phyloP scores from a whole-genome alignment of 305 asterid species.

The Solanum hybrid region DNA sequence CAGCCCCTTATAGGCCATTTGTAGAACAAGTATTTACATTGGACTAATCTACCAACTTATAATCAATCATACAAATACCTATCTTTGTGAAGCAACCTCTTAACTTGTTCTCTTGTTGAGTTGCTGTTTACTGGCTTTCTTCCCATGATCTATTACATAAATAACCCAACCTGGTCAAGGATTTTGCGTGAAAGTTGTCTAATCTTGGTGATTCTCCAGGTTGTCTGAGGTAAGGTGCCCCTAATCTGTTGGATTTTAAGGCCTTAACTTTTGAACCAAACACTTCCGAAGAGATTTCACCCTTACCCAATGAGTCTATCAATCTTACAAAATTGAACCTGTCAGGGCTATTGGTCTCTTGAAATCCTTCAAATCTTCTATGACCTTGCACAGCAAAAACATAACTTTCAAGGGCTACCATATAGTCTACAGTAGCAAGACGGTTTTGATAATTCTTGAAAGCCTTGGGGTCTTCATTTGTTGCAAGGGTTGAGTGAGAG shows the following conservation, averaged over 20 bases:
- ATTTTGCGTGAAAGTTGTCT: not conserved
- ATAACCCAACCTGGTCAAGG: not conserved
- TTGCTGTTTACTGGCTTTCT: not conserved
- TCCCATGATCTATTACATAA: not conserved
- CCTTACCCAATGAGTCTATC: slow-evolving; percentile 28
- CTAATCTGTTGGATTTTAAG: slow-evolving; percentile 44
- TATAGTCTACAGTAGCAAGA: slow-evolving; percentile 74
- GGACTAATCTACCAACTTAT: not conserved
- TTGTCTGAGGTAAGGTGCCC: slow-evolving; percentile 35
- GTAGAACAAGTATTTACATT: not conserved
- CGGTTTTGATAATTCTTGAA: not conserved
- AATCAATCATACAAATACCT: no score
- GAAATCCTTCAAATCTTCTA: slow-evolving; percentile 46
- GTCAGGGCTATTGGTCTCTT: slow-evolving; percentile 66
- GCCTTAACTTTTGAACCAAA: slow-evolving; percentile 49
- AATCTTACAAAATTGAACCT: slow-evolving; percentile 56
- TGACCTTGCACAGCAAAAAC: slow-evolving; percentile 22
- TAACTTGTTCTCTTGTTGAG: no score
- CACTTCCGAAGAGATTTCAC: slow-evolving; percentile 39
- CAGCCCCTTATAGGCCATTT: not conserved
- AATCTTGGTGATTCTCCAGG: not conserved
- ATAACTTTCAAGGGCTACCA: slow-evolving; percentile 60
- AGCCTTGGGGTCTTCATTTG: not conserved
- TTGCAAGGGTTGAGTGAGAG: slow-evolving; percentile 38
- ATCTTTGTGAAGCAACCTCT: no score